Evolutionary conservation across 345 rosid species (phyloP), one percentile per base, ranked within the genome.

Genomic region (Brassica carinata): DNA sequence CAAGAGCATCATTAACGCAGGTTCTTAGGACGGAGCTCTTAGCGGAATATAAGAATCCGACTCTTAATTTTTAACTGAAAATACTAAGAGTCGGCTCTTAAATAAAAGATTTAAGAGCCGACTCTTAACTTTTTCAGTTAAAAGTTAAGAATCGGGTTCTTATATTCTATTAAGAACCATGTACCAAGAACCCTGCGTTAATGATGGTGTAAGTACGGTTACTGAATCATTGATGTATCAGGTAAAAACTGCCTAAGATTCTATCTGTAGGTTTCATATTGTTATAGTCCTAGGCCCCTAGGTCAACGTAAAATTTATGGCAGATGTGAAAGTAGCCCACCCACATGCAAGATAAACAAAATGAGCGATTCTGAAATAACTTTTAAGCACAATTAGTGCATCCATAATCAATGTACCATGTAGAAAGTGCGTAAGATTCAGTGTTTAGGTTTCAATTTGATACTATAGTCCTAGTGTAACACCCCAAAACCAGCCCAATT

Each of bases 401-500:
- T 66, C 31, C 3, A 10, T 9, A 4, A 2, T 36, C 1, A 18
- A 11, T 68, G 18, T 29, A 70, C 13, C 14, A 51, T 29, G 30
- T 69, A 2, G 14, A 67, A 68, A 62, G 57, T 5, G 38, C 18
- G 8, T 69, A 40, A 11, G 58, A 40, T 40, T 68, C 57, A 40
- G 43, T 40, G 15, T 36, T 38, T 9, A 38, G 8, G 27, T 26
- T 26, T 61, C 30, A 2, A 8, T 61, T 61, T 26, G 14, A 61
- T 19, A 19, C 23, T 61, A 26, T 4, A 26, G 31, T 61, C 31
- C 15, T 5, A n/a, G 58, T 1, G 3, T 26, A 2, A 26, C 3
- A 26, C 3, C 3, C 3, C 3, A 26, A 26, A 2, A 26, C 3
- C 0, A 0, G 3, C 0, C 3, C 0, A 2, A 0, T 0, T 26